Percentiles rank a stretch among this genome's conserved stretches.
These are phyloP conservation scores for Aschersonia sp. DNA, from an alignment of 2,329 filamentous ascomycete genomes.

Conservation along the genomic window DNA sequence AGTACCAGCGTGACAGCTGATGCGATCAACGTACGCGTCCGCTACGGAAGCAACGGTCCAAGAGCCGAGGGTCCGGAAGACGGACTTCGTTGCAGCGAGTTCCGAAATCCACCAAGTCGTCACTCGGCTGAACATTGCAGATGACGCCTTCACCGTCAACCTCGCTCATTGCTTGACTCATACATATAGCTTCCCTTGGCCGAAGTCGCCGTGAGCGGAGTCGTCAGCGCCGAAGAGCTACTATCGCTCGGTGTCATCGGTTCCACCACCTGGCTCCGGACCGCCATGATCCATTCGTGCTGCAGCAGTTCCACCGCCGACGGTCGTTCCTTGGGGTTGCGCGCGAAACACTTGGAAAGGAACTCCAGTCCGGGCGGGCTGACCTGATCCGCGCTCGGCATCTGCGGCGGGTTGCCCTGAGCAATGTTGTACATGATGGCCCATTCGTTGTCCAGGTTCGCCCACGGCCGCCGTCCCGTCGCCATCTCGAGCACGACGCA, in stretches of 20 bases:
- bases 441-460: conserved; percentile 95
- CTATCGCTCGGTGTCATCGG: conserved; percentile 47
- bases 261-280: conserved; percentile 50
- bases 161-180: conserved; percentile 9
- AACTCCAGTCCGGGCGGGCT: conserved; percentile 80
- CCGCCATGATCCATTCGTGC: conserved; percentile 75
- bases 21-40: too few species aligned
- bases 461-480: conserved; percentile 87
- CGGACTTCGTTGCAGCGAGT: too few species aligned
- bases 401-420: conserved; percentile 80
- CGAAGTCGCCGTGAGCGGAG: conserved; percentile 16
- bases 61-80: too few species aligned
- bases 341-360: conserved; percentile 69
- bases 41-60: too few species aligned
- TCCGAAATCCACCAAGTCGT: too few species aligned
- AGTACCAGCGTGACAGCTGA: too few species aligned
- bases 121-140: background rate
- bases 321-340: conserved; percentile 65
- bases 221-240: conserved; percentile 25
- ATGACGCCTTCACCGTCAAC: background rate
- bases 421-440: conserved; percentile 99
- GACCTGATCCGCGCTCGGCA: conserved; percentile 72
- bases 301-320: conserved; percentile 81
- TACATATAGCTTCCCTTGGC: conserved; percentile 14
- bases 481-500: conserved; percentile 98